Evolutionary conservation across 768 basidiomycete genomes (phyloP).

Genomic region (Gloeophyllum trabeum): DNA sequence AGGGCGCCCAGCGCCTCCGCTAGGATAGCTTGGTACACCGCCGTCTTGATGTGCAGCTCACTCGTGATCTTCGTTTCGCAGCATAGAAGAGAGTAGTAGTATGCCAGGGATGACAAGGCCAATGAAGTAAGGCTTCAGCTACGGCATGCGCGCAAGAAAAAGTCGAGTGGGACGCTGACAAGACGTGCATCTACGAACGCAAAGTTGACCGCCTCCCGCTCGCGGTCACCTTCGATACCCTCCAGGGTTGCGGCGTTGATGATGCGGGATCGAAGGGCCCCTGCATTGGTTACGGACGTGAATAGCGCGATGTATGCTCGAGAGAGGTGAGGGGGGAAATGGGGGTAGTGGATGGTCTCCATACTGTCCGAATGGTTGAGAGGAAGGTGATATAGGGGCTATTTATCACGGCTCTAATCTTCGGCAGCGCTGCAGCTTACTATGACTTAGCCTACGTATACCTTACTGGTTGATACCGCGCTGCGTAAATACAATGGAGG

Average conservation of each 20-base stretch:
- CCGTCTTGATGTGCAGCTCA: slow-evolving; percentile 69
- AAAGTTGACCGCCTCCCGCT: slow-evolving; percentile 77
- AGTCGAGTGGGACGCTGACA: slow-evolving; percentile 33
- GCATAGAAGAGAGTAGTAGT: neutral
- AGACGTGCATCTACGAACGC: slow-evolving; percentile 82
- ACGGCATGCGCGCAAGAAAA: neutral
- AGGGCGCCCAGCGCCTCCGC: slow-evolving; percentile 47
- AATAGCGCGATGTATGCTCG: slow-evolving; percentile 65
- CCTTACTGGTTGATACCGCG: too few relatives aligned
- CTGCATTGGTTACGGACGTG: slow-evolving; percentile 52
- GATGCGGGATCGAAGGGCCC: slow-evolving; percentile 50
- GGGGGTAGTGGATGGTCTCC: too few relatives aligned
- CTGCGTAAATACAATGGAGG: too few relatives aligned
- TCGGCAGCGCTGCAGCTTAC: too few relatives aligned
- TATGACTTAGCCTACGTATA: too few relatives aligned
- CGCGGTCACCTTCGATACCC: slow-evolving; percentile 50
- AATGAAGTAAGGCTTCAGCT: too few relatives aligned
- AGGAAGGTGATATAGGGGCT: too few relatives aligned
- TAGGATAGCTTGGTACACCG: slow-evolving; percentile 72
- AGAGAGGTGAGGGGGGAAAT: too few relatives aligned
- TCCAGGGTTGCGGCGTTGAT: slow-evolving; percentile 53
- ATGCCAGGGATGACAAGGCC: too few relatives aligned
- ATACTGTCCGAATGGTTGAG: too few relatives aligned
- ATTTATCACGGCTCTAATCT: too few relatives aligned
- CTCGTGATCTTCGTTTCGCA: slow-evolving; percentile 59